Conservation (phyloP, 208 protist species). For the Trypanosoma lewisi region DNA sequence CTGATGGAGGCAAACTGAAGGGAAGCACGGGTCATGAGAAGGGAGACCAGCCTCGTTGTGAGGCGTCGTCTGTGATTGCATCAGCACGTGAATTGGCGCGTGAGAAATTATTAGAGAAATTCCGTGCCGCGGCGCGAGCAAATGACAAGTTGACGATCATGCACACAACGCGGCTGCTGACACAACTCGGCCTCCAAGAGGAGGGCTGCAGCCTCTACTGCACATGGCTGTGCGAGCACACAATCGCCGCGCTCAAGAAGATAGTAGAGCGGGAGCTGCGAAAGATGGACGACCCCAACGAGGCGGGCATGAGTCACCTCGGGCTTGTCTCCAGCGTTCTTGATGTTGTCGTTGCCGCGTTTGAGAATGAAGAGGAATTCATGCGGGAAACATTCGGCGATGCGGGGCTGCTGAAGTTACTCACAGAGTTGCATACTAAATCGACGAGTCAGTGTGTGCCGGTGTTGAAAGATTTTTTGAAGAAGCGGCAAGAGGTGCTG, state of each 20-base stretch:
- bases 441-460: constrained; percentile 76
- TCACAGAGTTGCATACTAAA: constrained; percentile 58
- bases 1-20: not conserved
- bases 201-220: constrained; percentile 54
- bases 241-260: constrained; percentile 47
- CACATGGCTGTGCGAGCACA: constrained; percentile 67
- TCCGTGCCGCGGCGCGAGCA: constrained; percentile 21
- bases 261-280: constrained; percentile 68
- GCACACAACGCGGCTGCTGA: constrained; percentile 44
- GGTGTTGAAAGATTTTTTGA: constrained; percentile 69
- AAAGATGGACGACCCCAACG: constrained; percentile 67
- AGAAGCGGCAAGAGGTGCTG: constrained; percentile 53
- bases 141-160: constrained; percentile 81
- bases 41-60: not conserved
- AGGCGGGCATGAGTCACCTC: constrained; percentile 69
- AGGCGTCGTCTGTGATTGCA: constrained; percentile 16
- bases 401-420: constrained; percentile 45
- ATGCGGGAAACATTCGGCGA: constrained; percentile 53
- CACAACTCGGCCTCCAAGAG: constrained; percentile 40
- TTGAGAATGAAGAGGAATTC: constrained; percentile 76
- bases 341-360: constrained; percentile 74
- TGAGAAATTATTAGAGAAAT: constrained; percentile 31
- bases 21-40: not conserved
- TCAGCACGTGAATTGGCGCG: constrained; percentile 32
- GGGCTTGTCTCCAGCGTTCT: constrained; percentile 75